A percentile compares a stretch with the other conserved stretches of the same genome.
Evolutionary conservation across 2,329 filamentous ascomycete species (phyloP).

Genomic region (Scedosporium boydii): DNA sequence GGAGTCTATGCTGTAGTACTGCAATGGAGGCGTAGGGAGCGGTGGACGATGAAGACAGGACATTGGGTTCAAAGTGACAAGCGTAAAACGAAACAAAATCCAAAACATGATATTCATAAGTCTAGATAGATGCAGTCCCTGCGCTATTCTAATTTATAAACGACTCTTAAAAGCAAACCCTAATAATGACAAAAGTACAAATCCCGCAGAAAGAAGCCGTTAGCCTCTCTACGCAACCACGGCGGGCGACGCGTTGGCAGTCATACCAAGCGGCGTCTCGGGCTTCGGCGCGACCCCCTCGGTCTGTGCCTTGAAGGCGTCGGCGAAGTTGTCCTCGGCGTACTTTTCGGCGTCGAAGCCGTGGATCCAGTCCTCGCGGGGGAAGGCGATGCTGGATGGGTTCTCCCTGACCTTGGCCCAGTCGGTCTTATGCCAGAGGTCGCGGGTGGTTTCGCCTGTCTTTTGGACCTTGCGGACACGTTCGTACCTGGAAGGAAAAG

Average conservation of each 20-base stretch:
- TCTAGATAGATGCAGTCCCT: slow-evolving; percentile 1
- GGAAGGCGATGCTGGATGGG: slow-evolving; percentile 31
- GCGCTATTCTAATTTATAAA: slow-evolving; percentile 2
- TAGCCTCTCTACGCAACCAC: not conserved
- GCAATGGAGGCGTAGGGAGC: not conserved
- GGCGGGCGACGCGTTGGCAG: not conserved
- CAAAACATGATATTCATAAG: slow-evolving; percentile 1
- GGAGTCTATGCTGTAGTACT: too few relatives aligned
- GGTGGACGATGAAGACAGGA: not conserved
- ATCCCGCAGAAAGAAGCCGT: not conserved
- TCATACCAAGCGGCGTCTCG: not conserved
- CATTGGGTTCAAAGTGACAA: not conserved
- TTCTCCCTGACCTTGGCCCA: slow-evolving; percentile 33
- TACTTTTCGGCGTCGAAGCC: slow-evolving; percentile 31
- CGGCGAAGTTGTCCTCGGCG: slow-evolving; percentile 18
- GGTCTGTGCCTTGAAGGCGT: not conserved
- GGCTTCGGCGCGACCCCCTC: not conserved
- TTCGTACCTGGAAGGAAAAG: slow-evolving; percentile 19
- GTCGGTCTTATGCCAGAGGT: slow-evolving; percentile 39
- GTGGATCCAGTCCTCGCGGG: slow-evolving; percentile 34
- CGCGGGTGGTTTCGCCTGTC: slow-evolving; percentile 31
- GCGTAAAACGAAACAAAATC: too few relatives aligned
- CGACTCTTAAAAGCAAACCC: not conserved
- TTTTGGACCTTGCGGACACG: slow-evolving; percentile 32
- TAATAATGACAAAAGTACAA: not conserved